Conservation (phyloP, 169 alveolate genomes). For the Neospora caninum region DNA sequence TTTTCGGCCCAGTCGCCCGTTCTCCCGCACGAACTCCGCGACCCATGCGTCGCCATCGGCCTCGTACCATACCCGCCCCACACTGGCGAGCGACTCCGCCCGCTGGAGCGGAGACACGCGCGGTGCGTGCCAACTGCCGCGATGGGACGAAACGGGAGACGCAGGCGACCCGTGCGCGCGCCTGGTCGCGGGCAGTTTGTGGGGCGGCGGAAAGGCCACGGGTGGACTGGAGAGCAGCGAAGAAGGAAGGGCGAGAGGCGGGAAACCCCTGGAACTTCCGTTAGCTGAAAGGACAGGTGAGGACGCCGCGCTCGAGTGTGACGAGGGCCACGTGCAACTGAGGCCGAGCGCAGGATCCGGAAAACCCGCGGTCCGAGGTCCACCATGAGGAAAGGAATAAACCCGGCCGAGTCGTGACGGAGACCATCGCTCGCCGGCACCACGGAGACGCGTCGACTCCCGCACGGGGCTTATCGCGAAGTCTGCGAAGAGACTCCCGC, state of each 20-base stretch:
- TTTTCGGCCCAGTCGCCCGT: not conserved
- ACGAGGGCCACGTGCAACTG: not conserved
- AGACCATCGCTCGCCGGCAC: too few relatives aligned
- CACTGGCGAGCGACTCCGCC: not conserved
- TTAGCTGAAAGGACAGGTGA: not conserved
- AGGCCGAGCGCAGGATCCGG: too few relatives aligned
- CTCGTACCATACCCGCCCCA: slow-evolving; percentile 13
- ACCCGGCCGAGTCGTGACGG: too few relatives aligned
- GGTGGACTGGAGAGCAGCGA: not conserved
- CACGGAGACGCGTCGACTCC: too few relatives aligned
- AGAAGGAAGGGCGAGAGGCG: not conserved
- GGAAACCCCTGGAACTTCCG: not conserved
- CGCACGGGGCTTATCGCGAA: too few relatives aligned
- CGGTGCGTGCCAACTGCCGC: too few relatives aligned
- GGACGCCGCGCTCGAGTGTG: not conserved
- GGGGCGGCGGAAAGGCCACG: not conserved
- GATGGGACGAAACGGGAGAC: too few relatives aligned
- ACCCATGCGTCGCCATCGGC: slow-evolving; percentile 3
- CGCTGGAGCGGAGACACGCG: not conserved
- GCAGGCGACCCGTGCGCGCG: not conserved
- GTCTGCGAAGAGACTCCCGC: too few relatives aligned
- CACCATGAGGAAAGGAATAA: too few relatives aligned
- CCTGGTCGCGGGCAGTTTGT: not conserved
- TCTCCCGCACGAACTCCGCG: slow-evolving; percentile 6
- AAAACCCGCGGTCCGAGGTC: too few relatives aligned